These are phyloP conservation scores for Alternaria metachromatica DNA, from an alignment of 2,329 filamentous ascomycete genomes.

Conservation along the genomic window DNA sequence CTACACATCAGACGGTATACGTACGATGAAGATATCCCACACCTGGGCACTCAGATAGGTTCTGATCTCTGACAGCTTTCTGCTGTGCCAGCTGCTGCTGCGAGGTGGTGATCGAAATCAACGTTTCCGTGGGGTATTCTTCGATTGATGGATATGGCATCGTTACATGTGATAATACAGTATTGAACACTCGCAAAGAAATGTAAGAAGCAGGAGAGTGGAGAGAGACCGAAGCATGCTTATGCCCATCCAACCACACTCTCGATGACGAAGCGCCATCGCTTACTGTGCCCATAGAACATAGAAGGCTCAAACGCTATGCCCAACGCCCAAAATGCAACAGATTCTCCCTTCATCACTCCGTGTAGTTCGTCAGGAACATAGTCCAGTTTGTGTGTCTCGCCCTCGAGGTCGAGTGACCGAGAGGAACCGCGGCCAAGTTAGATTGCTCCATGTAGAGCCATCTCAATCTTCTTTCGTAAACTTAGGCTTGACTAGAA, in stretches of 20 bases:
- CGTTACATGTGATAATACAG: constrained; percentile 22
- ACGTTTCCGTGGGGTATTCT: neutral
- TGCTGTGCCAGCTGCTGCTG: neutral
- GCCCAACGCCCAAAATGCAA: constrained; percentile 35
- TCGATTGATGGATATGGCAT: neutral
- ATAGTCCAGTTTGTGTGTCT: neutral
- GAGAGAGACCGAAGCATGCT: constrained; percentile 20
- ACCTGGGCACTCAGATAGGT: neutral
- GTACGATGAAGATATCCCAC: neutral
- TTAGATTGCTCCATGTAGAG: neutral
- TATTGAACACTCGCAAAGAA: constrained; percentile 14
- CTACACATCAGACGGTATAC: neutral
- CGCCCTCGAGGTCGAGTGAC: neutral
- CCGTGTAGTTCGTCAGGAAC: neutral
- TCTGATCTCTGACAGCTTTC: neutral
- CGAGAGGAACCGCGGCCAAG: neutral
- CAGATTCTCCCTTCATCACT: neutral
- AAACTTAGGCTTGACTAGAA: constrained; percentile 81
- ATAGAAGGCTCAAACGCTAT: constrained; percentile 26
- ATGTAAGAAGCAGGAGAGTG: constrained; percentile 19
- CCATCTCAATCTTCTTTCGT: constrained; percentile 73
- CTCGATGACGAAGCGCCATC: constrained; percentile 11
- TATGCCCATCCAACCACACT: constrained; percentile 2
- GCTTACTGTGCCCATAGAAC: constrained; percentile 9
- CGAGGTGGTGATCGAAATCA: neutral